Evolutionary conservation across 306 rosid genomes (phyloP), one percentile per base, ranked within the genome.

Genomic region (Adenanthera pavonina): DNA sequence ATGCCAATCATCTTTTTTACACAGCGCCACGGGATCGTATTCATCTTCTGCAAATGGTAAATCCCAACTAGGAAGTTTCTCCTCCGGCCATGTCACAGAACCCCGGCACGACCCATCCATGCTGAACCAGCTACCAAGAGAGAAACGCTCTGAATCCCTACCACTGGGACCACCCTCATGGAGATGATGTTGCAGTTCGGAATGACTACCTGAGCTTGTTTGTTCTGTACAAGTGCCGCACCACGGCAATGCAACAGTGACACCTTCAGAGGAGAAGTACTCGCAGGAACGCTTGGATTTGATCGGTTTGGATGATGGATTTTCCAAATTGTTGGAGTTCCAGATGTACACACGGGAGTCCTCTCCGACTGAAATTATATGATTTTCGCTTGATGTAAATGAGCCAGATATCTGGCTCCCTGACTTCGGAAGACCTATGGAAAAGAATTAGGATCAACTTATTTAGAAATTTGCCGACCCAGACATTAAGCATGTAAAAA

Each of bases 81-180:
- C 97, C 71, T 89, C 91, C 0, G 95, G 97, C 97, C 95, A 91
- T 53, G 95, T 91, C 78, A 74, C 86, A 8, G 93, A 85, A 10
- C 89, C 87, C 46, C 84, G 84, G 83, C 88, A 80, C 2, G 86
- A 33, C 34, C 85, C 86, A n/a, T 92, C 92, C 36, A 77, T 69
- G 75, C 85, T 80, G 75, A 90, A 88, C 90, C 93, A 92, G 69
- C 62, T 80, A 69, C 93, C 81, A 1, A 90, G 79, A 60, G 91
- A 89, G 56, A 89, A 85, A 34, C 88, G 72, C 5, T 89, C 87
- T 0, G 84, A 61, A 25, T 90, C 89, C 82, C 82, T 86, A 7
- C 19, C 60, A 19, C 84, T 25, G 19, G 86, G 43, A 51, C 82
- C 69, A 17, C 76, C 69, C 51, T 84, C 83, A 10, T 25, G 70